These are phyloP conservation scores for Botryosphaeria dothidea DNA, from an alignment of 2,329 filamentous ascomycete genomes.

Conservation along the genomic window DNA sequence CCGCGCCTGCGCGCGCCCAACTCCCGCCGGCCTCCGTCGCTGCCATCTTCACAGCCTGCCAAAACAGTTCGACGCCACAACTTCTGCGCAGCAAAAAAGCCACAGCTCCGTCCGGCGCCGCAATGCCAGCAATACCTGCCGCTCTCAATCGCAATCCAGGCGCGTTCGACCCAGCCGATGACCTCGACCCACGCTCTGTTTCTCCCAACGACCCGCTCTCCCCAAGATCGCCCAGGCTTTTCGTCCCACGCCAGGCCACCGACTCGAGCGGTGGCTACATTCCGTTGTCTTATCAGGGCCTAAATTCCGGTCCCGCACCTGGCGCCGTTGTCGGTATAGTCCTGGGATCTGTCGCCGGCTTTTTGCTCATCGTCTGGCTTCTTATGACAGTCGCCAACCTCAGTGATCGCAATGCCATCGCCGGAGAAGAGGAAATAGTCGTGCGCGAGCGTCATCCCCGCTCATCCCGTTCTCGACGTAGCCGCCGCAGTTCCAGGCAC, in stretches of 20 bases:
- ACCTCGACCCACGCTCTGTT: not conserved
- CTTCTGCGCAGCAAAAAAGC: not conserved
- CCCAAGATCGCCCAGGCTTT: not conserved
- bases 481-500: slow-evolving; percentile 30
- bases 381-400: slow-evolving; percentile 44
- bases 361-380: slow-evolving; percentile 56
- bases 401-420: slow-evolving; percentile 41
- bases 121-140: slow-evolving; percentile 4
- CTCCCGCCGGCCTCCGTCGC: not conserved
- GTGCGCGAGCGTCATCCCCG: slow-evolving; percentile 32
- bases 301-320: slow-evolving; percentile 54
- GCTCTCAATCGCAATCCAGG: not conserved
- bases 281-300: slow-evolving; percentile 60
- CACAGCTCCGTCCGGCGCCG: not conserved
- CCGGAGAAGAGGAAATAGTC: slow-evolving; percentile 62
- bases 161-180: not conserved
- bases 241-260: slow-evolving; percentile 16
- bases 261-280: slow-evolving; percentile 50
- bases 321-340: slow-evolving; percentile 63
- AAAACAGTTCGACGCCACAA: not conserved
- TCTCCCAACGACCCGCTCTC: not conserved
- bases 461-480: slow-evolving; percentile 32
- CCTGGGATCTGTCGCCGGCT: slow-evolving; percentile 55
- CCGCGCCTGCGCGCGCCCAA: not conserved
- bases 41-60: not conserved